A percentile compares a stretch with the other conserved stretches of the same genome.
Conservation (phyloP, 2,329 filamentous ascomycete genomes). For the Diplodia mutila region DNA sequence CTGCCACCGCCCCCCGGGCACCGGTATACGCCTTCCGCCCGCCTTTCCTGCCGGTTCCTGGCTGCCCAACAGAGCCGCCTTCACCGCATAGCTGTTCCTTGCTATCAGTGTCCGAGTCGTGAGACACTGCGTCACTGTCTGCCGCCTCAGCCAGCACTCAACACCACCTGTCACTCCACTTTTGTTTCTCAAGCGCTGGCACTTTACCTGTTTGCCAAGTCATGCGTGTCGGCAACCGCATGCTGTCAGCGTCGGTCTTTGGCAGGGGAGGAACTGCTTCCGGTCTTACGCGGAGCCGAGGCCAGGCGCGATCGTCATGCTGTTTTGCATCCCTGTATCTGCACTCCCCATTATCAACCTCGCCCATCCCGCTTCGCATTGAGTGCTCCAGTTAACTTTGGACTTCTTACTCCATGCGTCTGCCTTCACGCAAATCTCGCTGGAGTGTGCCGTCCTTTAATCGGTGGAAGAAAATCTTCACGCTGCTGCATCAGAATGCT, state of each 20-base stretch:
- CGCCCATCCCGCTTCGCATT: not conserved
- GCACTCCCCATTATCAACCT: constrained; percentile 9
- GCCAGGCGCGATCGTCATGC: not conserved
- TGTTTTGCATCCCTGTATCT: not conserved
- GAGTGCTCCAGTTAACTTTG: constrained; percentile 10
- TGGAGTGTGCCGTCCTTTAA: not conserved
- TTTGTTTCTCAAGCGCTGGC: not conserved
- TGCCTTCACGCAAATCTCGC: not conserved
- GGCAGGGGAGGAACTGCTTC: not conserved
- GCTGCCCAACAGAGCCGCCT: not conserved
- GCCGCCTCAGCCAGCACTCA: not conserved
- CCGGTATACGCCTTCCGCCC: too few species aligned
- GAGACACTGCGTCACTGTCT: not conserved
- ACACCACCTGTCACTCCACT: not conserved
- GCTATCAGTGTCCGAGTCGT: not conserved
- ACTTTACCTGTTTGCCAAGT: not conserved
- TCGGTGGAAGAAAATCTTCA: not conserved
- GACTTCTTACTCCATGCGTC: constrained; percentile 1
- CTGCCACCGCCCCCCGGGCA: not conserved
- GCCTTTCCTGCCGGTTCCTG: not conserved
- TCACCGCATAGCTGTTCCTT: not conserved
- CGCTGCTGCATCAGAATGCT: not conserved
- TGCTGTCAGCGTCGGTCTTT: not conserved
- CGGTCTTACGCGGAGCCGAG: constrained; percentile 1
- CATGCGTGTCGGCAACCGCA: not conserved